These are phyloP conservation scores for Claviceps sp. DNA, from an alignment of 2,329 filamentous ascomycete species.

Conservation along the genomic window DNA sequence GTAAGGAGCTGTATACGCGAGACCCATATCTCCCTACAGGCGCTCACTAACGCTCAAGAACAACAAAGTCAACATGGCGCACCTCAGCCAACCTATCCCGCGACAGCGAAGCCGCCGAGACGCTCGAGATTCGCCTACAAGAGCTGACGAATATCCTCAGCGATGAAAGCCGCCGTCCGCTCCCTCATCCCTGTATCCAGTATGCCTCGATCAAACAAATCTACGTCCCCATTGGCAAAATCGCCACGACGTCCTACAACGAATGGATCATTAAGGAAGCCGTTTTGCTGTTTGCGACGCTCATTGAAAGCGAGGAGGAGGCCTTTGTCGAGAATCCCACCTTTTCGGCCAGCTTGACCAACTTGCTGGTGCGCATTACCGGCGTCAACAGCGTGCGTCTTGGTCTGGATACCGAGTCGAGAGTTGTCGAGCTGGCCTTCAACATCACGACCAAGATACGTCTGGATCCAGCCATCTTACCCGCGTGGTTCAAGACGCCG, in stretches of 20 bases:
- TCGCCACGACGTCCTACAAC: constrained; percentile 73
- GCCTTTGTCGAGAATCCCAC: constrained; percentile 77
- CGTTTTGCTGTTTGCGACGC: constrained; percentile 73
- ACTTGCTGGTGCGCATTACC: constrained; percentile 68
- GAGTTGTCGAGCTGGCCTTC: constrained; percentile 86
- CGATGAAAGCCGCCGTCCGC: constrained; percentile 77
- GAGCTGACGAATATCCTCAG: constrained; percentile 60
- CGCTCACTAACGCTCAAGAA: background rate
- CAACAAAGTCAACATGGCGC: constrained; percentile 40
- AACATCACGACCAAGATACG: constrained; percentile 95
- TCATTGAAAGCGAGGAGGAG: constrained; percentile 94
- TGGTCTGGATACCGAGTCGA: constrained; percentile 68
- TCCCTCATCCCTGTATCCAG: constrained; percentile 82
- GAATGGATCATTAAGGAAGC: constrained; percentile 76
- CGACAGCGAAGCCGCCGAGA: constrained; percentile 49
- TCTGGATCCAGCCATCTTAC: constrained; percentile 71
- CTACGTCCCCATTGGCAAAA: constrained; percentile 79
- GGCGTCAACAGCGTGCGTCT: constrained; percentile 61
- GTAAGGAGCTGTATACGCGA: constrained; percentile 24
- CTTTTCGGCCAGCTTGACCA: constrained; percentile 80
- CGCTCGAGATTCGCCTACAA: constrained; percentile 47
- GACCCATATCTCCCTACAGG: background rate
- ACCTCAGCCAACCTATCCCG: constrained; percentile 44
- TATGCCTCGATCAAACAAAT: constrained; percentile 80
- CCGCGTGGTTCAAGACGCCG: constrained; percentile 74